phyloP scores from a whole-genome alignment of 345 rosid species.

The Citrus hindsii region DNA sequence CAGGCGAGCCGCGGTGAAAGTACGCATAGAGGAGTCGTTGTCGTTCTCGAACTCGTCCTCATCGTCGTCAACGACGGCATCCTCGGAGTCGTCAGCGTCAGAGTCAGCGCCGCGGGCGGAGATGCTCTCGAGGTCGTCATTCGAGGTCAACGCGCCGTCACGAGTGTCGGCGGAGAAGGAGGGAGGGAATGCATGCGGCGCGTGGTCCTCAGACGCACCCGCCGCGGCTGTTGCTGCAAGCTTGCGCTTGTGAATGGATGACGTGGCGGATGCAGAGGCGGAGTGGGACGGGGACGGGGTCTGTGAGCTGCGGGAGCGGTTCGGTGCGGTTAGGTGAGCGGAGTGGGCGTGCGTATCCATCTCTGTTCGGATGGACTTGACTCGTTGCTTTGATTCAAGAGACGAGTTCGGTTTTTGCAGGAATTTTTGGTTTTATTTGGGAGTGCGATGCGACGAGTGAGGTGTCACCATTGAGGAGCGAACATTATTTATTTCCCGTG shows the following conservation, averaged over 20 bases:
- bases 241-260: constrained; percentile 93
- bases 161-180: constrained; percentile 94
- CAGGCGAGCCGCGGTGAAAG: constrained; percentile 84
- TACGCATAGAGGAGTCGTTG: constrained; percentile 80
- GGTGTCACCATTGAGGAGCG: too few species aligned
- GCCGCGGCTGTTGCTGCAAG: constrained; percentile 53
- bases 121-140: constrained; percentile 97
- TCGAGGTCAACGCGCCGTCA: constrained; percentile 86
- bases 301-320: constrained; percentile 89
- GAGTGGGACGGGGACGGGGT: constrained; percentile 95
- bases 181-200: constrained; percentile 69
- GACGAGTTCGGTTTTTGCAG: not conserved
- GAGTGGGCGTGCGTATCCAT: constrained; percentile 73
- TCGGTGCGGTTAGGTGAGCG: constrained; percentile 76
- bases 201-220: constrained; percentile 71
- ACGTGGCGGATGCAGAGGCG: constrained; percentile 92
- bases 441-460: too few species aligned
- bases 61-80: constrained; percentile 88
- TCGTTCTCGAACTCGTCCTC: constrained; percentile 77
- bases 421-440: not conserved
- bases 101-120: constrained; percentile 91
- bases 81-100: constrained; percentile 85
- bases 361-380: not conserved
- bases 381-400: not conserved
- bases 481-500: too few species aligned